Evolutionary conservation across 2,329 filamentous ascomycete genomes (phyloP).

Genomic region (Ophiostoma piceae): DNA sequence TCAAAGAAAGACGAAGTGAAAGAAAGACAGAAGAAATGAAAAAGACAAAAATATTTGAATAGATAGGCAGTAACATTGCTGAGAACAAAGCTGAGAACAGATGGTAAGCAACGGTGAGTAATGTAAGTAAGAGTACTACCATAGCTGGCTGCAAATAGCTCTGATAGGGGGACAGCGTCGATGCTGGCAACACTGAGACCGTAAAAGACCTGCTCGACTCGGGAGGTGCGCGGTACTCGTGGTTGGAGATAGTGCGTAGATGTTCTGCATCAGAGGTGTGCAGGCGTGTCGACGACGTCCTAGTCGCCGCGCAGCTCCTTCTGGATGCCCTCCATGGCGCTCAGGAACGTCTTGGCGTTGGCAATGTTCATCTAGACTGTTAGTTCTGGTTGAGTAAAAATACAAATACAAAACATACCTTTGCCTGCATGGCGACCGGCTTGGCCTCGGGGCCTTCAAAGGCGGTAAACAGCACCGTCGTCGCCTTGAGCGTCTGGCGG

Average conservation of each 20-base stretch:
- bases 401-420: conserved; percentile 39
- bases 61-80: neutral
- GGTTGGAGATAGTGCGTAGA: neutral
- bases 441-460: conserved; percentile 52
- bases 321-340: conserved; percentile 47
- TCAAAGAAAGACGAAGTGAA: neutral
- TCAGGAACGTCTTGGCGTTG: conserved; percentile 49
- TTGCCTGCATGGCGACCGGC: conserved; percentile 56
- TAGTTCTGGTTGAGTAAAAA: neutral
- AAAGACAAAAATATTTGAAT: neutral
- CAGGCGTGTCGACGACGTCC: conserved; percentile 23
- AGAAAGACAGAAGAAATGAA: neutral
- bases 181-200: neutral
- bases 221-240: neutral
- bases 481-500: conserved; percentile 65
- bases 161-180: neutral
- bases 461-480: conserved; percentile 62
- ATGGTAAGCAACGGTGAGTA: neutral
- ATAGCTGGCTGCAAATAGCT: neutral
- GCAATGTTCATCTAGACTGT: conserved; percentile 46
- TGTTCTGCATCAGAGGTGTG: neutral
- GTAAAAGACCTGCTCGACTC: neutral
- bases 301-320: conserved; percentile 40
- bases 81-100: conserved; percentile 1
- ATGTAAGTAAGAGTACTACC: neutral